phyloP scores from a whole-genome alignment of 768 basidiomycete species.

The Lentinula edodes region DNA sequence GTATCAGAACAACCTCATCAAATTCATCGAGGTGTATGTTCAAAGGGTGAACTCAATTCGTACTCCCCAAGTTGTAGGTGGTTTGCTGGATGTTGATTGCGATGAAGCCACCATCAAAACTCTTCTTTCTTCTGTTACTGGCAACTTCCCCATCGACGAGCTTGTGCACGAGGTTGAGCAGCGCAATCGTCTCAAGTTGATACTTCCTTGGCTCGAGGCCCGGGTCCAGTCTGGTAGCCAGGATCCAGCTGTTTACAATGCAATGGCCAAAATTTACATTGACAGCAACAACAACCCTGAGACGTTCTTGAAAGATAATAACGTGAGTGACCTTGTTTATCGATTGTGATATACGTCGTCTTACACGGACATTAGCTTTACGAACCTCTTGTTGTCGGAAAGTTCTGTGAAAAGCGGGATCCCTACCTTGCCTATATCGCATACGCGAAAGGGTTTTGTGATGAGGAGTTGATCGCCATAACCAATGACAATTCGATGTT shows the following conservation, averaged over 20 bases:
- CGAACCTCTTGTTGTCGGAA: constrained; percentile 94
- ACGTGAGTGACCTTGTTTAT: constrained; percentile 46
- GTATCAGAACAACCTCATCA: constrained; percentile 93
- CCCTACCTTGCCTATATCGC: constrained; percentile 99
- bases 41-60: constrained; percentile 96
- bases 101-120: constrained; percentile 95
- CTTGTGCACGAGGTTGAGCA: constrained; percentile 96
- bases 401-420: constrained; percentile 98
- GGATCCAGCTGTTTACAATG: constrained; percentile 93
- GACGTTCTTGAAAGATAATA: constrained; percentile 97
- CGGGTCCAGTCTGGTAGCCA: constrained; percentile 92
- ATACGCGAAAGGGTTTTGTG: constrained; percentile 98
- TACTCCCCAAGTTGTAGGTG: constrained; percentile 96
- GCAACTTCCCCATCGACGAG: constrained; percentile 97
- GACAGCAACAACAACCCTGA: constrained; percentile 99
- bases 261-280: constrained; percentile 96
- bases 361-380: constrained; percentile 58
- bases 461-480: constrained; percentile 93
- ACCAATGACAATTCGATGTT: constrained; percentile 99
- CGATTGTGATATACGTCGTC: not conserved
- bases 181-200: constrained; percentile 92
- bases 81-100: constrained; percentile 95
- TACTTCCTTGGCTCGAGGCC: constrained; percentile 95
- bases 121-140: constrained; percentile 89
- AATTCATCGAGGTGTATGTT: constrained; percentile 99